These are phyloP conservation scores for Helianthus annuus DNA, from an alignment of 129 eudicot species.

Conservation along the genomic window DNA sequence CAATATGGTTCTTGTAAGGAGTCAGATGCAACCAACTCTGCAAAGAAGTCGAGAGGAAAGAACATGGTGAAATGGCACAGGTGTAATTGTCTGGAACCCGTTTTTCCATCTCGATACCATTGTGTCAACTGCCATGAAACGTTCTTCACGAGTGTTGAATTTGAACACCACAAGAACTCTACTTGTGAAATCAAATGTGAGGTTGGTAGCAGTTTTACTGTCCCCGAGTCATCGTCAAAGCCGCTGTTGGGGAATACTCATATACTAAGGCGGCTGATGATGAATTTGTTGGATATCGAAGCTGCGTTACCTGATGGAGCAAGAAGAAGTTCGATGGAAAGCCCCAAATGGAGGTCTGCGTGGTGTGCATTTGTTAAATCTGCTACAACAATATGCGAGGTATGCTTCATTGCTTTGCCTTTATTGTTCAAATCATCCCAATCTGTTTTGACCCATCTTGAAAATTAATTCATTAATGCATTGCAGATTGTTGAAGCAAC, in stretches of 20 bases:
- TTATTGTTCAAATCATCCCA: not conserved
- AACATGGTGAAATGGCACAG: slow-evolving; percentile 22
- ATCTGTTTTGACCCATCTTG: not conserved
- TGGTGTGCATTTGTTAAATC: slow-evolving; percentile 37
- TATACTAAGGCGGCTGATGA: slow-evolving; percentile 45
- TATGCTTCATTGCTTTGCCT: not conserved
- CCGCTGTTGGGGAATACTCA: not conserved
- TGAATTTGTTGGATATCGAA: slow-evolving; percentile 65
- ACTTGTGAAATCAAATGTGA: not conserved
- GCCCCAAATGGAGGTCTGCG: slow-evolving; percentile 22
- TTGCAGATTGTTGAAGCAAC: slow-evolving; percentile 75
- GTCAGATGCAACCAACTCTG: slow-evolving; percentile 13
- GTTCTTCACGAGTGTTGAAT: slow-evolving; percentile 41
- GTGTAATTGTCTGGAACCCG: slow-evolving; percentile 52
- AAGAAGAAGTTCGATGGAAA: slow-evolving; percentile 12
- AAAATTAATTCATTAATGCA: not conserved
- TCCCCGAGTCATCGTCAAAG: not conserved
- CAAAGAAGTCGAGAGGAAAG: slow-evolving; percentile 21
- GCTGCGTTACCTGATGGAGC: slow-evolving; percentile 57
- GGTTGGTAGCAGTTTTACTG: not conserved
- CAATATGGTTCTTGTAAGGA: slow-evolving; percentile 33
- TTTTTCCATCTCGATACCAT: slow-evolving; percentile 49
- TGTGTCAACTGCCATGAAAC: slow-evolving; percentile 51
- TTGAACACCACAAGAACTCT: slow-evolving; percentile 19
- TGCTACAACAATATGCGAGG: slow-evolving; percentile 10